Percentiles rank a stretch among this genome's conserved stretches.
These are phyloP conservation scores for Hypoxylon lienhwacheense DNA, from an alignment of 495 filamentous ascomycete genomes.

Conservation along the genomic window DNA sequence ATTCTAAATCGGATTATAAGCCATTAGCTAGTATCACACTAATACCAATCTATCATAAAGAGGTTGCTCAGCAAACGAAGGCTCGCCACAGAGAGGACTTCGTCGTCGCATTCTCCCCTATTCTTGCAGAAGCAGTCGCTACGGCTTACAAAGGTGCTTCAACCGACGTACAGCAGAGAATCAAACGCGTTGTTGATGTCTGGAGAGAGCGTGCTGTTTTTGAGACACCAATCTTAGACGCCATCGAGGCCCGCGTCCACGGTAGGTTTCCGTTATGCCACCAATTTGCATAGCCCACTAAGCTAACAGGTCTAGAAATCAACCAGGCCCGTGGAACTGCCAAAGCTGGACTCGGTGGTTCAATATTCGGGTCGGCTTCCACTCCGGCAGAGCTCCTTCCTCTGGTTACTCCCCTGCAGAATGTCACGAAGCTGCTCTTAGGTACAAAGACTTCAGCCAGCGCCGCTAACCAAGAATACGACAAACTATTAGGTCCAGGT, in stretches of 20 bases:
- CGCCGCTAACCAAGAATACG: conserved; percentile 75
- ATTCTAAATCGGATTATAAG: conserved; percentile 21
- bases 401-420: conserved; percentile 69
- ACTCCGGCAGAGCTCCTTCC: conserved; percentile 75
- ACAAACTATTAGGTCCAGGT: conserved; percentile 72
- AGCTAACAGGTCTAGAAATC: conserved; percentile 59
- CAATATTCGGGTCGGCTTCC: conserved; percentile 67
- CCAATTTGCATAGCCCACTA: background rate
- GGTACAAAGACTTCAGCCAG: conserved; percentile 62
- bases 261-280: conserved; percentile 53
- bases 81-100: conserved; percentile 90
- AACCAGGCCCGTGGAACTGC: conserved; percentile 72
- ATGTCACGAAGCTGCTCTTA: conserved; percentile 68
- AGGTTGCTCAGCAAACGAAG: conserved; percentile 94
- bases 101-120: conserved; percentile 81
- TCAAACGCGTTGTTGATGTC: conserved; percentile 87
- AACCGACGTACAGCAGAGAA: conserved; percentile 80
- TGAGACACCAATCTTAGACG: conserved; percentile 70
- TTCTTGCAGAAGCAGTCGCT: conserved; percentile 83
- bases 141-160: conserved; percentile 84
- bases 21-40: background rate
- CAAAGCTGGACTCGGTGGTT: conserved; percentile 64
- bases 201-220: conserved; percentile 92
- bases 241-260: conserved; percentile 74
- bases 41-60: conserved; percentile 49